Percentiles rank a stretch among this genome's conserved stretches.
These are phyloP conservation scores for Candida rishiriensis DNA, from an alignment of 805 yeast genomes.

Conservation along the genomic window DNA sequence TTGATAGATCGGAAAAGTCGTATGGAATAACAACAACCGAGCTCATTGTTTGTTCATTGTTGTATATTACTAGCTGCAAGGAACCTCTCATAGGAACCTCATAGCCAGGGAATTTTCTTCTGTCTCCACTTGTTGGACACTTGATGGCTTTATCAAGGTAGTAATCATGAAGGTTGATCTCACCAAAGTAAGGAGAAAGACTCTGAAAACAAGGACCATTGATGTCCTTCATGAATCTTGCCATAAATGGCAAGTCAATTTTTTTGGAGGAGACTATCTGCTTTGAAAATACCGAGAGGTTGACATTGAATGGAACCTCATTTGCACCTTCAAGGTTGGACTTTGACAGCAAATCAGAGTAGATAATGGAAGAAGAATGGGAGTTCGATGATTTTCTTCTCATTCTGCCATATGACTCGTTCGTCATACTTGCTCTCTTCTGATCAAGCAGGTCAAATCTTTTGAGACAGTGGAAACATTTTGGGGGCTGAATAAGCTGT, in stretches of 20 bases:
- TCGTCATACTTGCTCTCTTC: background rate
- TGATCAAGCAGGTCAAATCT: conserved; percentile 1
- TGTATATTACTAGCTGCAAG: conserved; percentile 28
- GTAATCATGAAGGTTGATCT: conserved; percentile 24
- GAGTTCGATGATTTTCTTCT: conserved; percentile 12
- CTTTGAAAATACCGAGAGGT: conserved; percentile 19
- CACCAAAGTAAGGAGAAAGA: conserved; percentile 30
- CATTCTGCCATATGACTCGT: background rate
- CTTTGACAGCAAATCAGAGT: conserved; percentile 16
- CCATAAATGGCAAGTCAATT: conserved; percentile 19
- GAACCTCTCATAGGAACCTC: conserved; percentile 23
- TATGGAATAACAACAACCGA: conserved; percentile 24
- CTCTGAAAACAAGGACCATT: background rate
- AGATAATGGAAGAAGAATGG: conserved; percentile 18
- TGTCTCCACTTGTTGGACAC: conserved; percentile 4
- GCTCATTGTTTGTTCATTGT: conserved; percentile 25
- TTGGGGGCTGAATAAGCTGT: background rate
- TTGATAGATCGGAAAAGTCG: conserved; percentile 18
- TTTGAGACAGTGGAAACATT: conserved; percentile 8
- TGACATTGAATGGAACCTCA: conserved; percentile 24
- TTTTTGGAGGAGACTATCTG: conserved; percentile 9
- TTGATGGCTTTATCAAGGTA: conserved; percentile 18
- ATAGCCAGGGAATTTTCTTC: conserved; percentile 28
- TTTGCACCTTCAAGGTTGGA: conserved; percentile 7
- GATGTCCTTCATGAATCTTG: conserved; percentile 15